Base-by-base conservation (phyloP, 2,329 filamentous ascomycete genomes). In the Claviceps paspali region DNA sequence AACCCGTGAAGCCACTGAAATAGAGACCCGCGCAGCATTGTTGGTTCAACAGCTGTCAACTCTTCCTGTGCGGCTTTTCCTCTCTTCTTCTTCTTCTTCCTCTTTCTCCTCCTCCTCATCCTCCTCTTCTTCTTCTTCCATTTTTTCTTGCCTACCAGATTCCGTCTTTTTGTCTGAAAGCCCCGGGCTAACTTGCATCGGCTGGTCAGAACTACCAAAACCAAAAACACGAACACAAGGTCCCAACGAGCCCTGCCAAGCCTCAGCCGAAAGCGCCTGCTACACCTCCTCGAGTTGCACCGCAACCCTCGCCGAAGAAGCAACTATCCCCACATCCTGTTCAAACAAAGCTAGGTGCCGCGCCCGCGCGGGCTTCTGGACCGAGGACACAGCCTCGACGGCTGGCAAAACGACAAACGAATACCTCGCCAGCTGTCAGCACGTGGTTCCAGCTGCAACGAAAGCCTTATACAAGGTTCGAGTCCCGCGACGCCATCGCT, bases 401-500 rank as follows among this genome's bases (percentile, higher is more conserved):
- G n/a, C 19, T 28, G 21, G 33, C 35, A 7, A 17, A n/a, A 15
- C 22, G 34, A 10, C 21, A 21, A 18, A 35, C 14, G 18, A 10
- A 30, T 29, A 14, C 15, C 28, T 35, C 27, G 19, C 30, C 29
- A 30, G 22, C 33, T 32, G 23, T 15, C 17, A 26, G 33, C 17
- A 36, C 36, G 9, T 38, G 32, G 36, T 21, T 27, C 19, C 40
- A 41, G 29, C 36, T 39, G 17, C 29, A 30, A 21, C 23, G 18
- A 11, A 45, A 47, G 22, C 55, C 47, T 3, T 58, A 58, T 33
- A 41, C 49, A 10, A 43, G 45, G 7, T 45, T 46, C 3, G 26
- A 39, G 23, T 47, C 52, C 28, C 52, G 55, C 11, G 42, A 50
- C n/a, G 41, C 45, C 0, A 55, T 59, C 29, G 43, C 44, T 8